phyloP scores from a whole-genome alignment of 2,329 filamentous ascomycete species.

The Pleoardoris graminearum region DNA sequence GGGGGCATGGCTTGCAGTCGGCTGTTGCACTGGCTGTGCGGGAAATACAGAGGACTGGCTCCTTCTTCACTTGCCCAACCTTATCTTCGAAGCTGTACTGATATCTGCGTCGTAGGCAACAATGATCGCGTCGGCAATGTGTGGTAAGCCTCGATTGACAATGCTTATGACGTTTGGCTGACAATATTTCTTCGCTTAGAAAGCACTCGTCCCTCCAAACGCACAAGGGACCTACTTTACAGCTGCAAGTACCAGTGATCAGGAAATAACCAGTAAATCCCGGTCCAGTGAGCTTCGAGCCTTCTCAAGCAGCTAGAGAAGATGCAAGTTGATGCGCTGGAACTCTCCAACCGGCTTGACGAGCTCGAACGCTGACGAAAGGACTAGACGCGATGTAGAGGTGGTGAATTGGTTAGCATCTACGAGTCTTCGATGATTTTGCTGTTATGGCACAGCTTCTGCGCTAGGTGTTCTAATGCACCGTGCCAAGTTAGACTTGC shows the following conservation, averaged over 20 bases:
- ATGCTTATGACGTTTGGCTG: not conserved
- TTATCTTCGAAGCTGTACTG: no score
- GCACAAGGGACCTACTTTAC: conserved; percentile 23
- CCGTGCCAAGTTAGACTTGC: no score
- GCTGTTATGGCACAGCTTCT: no score
- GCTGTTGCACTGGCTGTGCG: no score
- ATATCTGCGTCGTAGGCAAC: not conserved
- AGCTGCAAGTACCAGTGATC: not conserved
- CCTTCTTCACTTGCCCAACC: no score
- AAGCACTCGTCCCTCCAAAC: conserved; percentile 28
- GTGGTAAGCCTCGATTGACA: conserved; percentile 5
- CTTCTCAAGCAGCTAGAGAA: conserved; percentile 10
- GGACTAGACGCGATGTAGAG: not conserved
- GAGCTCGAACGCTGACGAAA: conserved; percentile 10
- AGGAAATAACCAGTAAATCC: not conserved
- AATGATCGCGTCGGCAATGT: conserved; percentile 24
- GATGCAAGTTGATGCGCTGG: conserved; percentile 16
- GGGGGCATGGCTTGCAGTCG: no score
- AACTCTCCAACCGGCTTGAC: conserved; percentile 19
- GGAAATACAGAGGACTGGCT: no score
- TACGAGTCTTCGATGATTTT: not conserved
- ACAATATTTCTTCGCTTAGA: not conserved
- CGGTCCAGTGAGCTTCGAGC: not conserved
- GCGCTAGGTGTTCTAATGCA: no score
- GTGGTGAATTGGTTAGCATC: no score